Evolutionary conservation across 1,139 yeast genomes (phyloP).

Genomic region (Debaryomyces singareniensis): DNA sequence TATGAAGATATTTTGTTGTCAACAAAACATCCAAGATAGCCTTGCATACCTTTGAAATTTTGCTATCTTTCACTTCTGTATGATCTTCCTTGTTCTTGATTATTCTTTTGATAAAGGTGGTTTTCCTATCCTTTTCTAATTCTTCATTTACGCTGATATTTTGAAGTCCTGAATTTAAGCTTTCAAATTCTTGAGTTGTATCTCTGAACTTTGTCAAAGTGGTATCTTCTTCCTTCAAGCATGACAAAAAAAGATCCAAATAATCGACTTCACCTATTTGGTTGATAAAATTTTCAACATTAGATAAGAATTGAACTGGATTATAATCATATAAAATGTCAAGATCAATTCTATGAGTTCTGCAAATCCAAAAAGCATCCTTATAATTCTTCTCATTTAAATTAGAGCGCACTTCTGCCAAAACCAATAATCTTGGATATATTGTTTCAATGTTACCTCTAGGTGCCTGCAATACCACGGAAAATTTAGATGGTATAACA

Average conservation of each 20-base stretch:
- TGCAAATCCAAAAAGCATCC: conserved; percentile 74
- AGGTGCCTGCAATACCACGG: conserved; percentile 87
- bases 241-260: conserved; percentile 80
- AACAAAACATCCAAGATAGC: conserved; percentile 55
- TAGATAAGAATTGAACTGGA: conserved; percentile 58
- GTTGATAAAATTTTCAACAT: conserved; percentile 62
- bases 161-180: conserved; percentile 2
- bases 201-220: conserved; percentile 77
- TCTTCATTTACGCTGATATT: conserved; percentile 3
- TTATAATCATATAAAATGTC: conserved; percentile 86
- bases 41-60: conserved; percentile 74
- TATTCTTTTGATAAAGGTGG: too few species aligned
- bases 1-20: conserved; percentile 45
- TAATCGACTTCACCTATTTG: conserved; percentile 71
- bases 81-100: conserved; percentile 27
- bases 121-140: background rate
- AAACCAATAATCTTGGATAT: conserved; percentile 86
- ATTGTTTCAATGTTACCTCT: conserved; percentile 95
- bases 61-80: conserved; percentile 40
- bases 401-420: conserved; percentile 71
- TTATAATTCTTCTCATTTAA: conserved; percentile 54
- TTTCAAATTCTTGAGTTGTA: conserved; percentile 34
- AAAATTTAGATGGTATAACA: conserved; percentile 74
- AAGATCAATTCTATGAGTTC: conserved; percentile 86
- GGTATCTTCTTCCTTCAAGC: conserved; percentile 83